phyloP scores from a whole-genome alignment of 495 filamentous ascomycete genomes.

The Cercophora sp. region DNA sequence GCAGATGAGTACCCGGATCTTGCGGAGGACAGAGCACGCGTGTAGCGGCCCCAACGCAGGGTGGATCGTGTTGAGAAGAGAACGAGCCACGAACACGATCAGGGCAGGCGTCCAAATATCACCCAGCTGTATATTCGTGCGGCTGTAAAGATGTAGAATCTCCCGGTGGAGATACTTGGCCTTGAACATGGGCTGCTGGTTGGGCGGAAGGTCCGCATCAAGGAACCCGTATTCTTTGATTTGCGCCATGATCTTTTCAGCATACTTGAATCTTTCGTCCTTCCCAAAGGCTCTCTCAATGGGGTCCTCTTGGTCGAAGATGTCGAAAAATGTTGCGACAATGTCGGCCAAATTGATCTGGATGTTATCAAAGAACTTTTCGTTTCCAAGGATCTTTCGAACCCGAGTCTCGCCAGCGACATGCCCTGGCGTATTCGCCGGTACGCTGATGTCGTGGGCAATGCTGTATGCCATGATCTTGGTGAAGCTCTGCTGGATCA shows the following conservation, averaged over 20 bases:
- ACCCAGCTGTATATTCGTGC: constrained; percentile 58
- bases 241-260: constrained; percentile 56
- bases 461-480: constrained; percentile 82
- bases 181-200: constrained; percentile 83
- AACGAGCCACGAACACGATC: constrained; percentile 70
- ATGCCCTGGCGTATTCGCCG: constrained; percentile 53
- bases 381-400: constrained; percentile 63
- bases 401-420: constrained; percentile 64
- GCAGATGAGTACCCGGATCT: constrained; percentile 74
- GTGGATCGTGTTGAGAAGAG: constrained; percentile 74
- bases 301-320: constrained; percentile 63
- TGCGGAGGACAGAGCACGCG: constrained; percentile 80
- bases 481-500: constrained; percentile 67
- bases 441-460: constrained; percentile 67
- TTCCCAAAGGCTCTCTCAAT: constrained; percentile 69
- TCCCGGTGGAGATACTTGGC: constrained; percentile 69
- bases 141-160: constrained; percentile 69
- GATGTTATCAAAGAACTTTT: constrained; percentile 56
- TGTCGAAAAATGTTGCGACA: constrained; percentile 70
- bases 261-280: constrained; percentile 52
- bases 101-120: constrained; percentile 74
- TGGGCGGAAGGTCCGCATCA: constrained; percentile 55
- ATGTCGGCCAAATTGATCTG: constrained; percentile 70
- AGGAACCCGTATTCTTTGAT: constrained; percentile 66
- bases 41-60: constrained; percentile 84